These are phyloP conservation scores for Cornus kousa DNA, from an alignment of 148 eudicot species.

Conservation along the genomic window DNA sequence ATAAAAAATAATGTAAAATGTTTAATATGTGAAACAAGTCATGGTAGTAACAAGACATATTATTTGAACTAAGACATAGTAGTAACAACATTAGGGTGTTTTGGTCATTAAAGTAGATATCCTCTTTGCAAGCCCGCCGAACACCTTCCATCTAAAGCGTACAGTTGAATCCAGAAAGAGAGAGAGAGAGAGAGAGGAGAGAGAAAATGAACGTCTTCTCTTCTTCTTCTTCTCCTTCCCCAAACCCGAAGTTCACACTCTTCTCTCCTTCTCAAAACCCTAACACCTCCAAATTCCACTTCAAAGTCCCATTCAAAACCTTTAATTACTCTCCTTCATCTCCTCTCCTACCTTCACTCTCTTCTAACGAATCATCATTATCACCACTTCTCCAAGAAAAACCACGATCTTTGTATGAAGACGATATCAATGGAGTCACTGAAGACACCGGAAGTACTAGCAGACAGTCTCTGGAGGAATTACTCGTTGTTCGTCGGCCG, in stretches of 20 bases:
- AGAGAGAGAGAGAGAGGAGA: constrained; percentile 4
- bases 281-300: constrained; percentile 37
- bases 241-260: constrained; percentile 38
- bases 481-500: constrained; percentile 68
- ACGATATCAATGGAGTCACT: neutral
- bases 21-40: too few relatives aligned
- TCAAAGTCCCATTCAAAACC: constrained; percentile 37
- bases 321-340: constrained; percentile 33
- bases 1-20: too few relatives aligned
- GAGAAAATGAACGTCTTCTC: constrained; percentile 53
- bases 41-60: too few relatives aligned
- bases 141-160: neutral
- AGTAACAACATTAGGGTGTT: too few relatives aligned
- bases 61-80: too few relatives aligned
- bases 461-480: constrained; percentile 45
- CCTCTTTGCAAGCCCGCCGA: neutral
- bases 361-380: constrained; percentile 35
- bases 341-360: constrained; percentile 32
- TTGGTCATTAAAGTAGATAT: too few relatives aligned
- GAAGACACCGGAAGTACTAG: constrained; percentile 25
- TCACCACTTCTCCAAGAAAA: constrained; percentile 35
- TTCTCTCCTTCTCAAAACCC: constrained; percentile 35
- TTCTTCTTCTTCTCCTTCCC: constrained; percentile 30
- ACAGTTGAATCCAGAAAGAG: constrained; percentile 20
- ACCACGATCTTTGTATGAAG: constrained; percentile 17